Conservation (phyloP, 495 filamentous ascomycete species). For the Parathielavia hyrcaniae region DNA sequence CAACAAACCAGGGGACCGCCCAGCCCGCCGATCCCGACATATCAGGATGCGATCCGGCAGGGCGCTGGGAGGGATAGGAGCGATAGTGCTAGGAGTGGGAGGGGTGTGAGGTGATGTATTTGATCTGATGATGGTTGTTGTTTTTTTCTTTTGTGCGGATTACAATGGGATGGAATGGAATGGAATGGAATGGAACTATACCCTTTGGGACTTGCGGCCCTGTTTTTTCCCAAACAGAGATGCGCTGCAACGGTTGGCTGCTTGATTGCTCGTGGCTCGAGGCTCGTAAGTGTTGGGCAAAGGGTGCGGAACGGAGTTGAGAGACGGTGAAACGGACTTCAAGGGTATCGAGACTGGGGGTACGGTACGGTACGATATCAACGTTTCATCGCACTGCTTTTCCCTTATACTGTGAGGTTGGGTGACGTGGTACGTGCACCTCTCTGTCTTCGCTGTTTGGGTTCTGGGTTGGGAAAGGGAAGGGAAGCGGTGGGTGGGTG, state of each 20-base stretch:
- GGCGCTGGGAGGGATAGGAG: constrained; percentile 46
- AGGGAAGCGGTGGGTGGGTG: too few species aligned
- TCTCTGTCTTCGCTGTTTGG: too few species aligned
- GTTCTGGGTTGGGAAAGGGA: too few species aligned
- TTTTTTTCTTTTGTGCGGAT: not conserved
- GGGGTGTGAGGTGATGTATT: constrained; percentile 10
- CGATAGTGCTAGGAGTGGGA: constrained; percentile 31
- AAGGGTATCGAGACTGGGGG: not conserved
- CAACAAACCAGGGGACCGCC: constrained; percentile 19
- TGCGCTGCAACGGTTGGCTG: not conserved
- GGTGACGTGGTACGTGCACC: too few species aligned
- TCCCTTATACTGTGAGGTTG: not conserved
- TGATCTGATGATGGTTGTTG: constrained; percentile 5
- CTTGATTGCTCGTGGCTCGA: not conserved
- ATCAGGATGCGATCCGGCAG: constrained; percentile 56
- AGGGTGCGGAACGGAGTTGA: constrained; percentile 1
- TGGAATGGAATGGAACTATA: constrained; percentile 7
- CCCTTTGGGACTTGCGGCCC: not conserved
- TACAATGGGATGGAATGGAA: not conserved
- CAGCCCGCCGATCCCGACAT: constrained; percentile 58
- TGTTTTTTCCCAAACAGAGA: not conserved
- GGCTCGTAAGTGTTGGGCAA: too few species aligned
- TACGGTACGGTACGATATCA: constrained; percentile 1
- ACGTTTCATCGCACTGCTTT: not conserved
- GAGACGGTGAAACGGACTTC: not conserved